These are phyloP conservation scores for Aureobasidium musti DNA, from an alignment of 2,329 filamentous ascomycete species.

Conservation along the genomic window DNA sequence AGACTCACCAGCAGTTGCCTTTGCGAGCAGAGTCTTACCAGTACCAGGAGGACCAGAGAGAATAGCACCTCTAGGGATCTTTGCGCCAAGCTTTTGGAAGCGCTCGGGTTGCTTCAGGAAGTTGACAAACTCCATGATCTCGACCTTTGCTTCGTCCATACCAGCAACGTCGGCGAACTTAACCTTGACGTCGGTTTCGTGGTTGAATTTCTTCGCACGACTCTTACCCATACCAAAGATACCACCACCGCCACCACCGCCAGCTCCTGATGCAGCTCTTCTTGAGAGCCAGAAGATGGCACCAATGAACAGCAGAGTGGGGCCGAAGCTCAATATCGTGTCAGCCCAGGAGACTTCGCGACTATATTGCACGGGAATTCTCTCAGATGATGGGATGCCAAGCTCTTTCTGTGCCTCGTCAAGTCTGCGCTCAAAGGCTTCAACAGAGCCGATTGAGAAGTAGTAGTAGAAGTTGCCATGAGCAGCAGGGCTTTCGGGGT, in stretches of 20 bases:
- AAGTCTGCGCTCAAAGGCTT: slow-evolving; percentile 85
- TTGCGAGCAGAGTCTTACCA: slow-evolving; percentile 95
- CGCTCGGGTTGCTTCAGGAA: slow-evolving; percentile 92
- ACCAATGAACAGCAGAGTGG: slow-evolving; percentile 82
- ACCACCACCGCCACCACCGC: slow-evolving; percentile 64
- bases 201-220: slow-evolving; percentile 95
- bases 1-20: slow-evolving; percentile 96
- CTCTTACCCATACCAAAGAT: slow-evolving; percentile 97
- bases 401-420: slow-evolving; percentile 88
- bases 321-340: slow-evolving; percentile 77
- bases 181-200: slow-evolving; percentile 93
- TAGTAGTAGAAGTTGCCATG: slow-evolving; percentile 78
- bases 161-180: slow-evolving; percentile 97
- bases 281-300: slow-evolving; percentile 77
- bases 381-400: slow-evolving; percentile 79
- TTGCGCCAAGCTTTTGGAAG: slow-evolving; percentile 92
- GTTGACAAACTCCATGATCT: slow-evolving; percentile 99
- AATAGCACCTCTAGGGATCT: slow-evolving; percentile 96
- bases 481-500: slow-evolving; percentile 71
- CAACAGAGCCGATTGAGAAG: slow-evolving; percentile 93
- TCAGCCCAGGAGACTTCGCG: slow-evolving; percentile 72
- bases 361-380: slow-evolving; percentile 88
- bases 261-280: slow-evolving; percentile 66
- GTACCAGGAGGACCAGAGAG: slow-evolving; percentile 97
- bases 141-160: slow-evolving; percentile 95